Percentiles rank a stretch among this genome's conserved stretches.
Conservation (phyloP, 2,329 filamentous ascomycete genomes). For the Neofusicoccum ribis region DNA sequence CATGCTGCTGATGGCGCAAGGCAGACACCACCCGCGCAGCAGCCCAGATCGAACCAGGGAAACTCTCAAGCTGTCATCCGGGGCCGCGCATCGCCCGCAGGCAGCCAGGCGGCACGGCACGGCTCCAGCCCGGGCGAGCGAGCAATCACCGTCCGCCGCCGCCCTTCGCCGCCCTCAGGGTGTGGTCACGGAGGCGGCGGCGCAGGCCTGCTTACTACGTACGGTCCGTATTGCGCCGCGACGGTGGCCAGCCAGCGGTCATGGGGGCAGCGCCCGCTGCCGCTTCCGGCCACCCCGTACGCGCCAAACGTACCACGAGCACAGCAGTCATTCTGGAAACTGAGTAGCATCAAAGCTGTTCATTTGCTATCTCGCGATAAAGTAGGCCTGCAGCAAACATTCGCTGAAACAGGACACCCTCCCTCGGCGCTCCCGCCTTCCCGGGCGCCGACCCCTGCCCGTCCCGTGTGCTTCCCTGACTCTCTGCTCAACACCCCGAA, state of each 20-base stretch:
- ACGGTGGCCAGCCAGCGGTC: background rate
- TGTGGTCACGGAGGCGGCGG: background rate
- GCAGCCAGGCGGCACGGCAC: constrained; percentile 3
- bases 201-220: background rate
- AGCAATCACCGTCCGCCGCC: background rate
- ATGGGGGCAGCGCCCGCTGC: constrained; percentile 1
- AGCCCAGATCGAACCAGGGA: background rate
- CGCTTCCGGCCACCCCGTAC: background rate
- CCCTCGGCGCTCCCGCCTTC: background rate
- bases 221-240: background rate
- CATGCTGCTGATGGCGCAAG: constrained; percentile 6
- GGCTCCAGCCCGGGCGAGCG: background rate
- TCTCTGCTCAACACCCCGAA: constrained; percentile 3
- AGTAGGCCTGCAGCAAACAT: background rate
- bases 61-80: background rate
- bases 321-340: background rate
- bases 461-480: background rate
- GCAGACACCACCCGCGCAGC: background rate
- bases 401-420: constrained; percentile 2
- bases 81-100: background rate
- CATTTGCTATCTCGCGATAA: constrained; percentile 4
- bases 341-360: background rate
- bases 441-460: background rate
- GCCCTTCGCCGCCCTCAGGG: no score
- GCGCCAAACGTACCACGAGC: background rate